Evolutionary conservation across 192 early-diverging fungal genomes (phyloP).

Genomic region (Chytriomyces sp.): DNA sequence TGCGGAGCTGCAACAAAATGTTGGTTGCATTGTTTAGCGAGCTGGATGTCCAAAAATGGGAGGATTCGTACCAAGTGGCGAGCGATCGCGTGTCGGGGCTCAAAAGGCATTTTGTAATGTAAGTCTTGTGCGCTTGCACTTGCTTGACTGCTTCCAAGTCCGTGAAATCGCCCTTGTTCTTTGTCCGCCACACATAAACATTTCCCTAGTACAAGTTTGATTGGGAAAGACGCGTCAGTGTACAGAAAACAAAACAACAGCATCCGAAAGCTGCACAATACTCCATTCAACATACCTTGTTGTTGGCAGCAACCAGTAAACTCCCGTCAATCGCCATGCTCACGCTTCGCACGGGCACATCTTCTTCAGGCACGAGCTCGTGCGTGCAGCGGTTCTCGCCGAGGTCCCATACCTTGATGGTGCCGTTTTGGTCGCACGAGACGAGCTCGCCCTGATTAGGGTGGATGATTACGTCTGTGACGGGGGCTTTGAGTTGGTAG

Average conservation of each 20-base stretch:
- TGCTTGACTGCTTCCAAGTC: slow-evolving; percentile 71
- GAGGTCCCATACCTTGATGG: slow-evolving; percentile 63
- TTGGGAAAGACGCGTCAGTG: not conserved
- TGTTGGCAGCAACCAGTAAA: slow-evolving; percentile 80
- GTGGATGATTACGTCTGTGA: slow-evolving; percentile 64
- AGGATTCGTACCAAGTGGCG: not conserved
- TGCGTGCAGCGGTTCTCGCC: slow-evolving; percentile 61
- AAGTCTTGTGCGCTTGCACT: slow-evolving; percentile 77
- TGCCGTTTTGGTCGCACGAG: slow-evolving; percentile 61
- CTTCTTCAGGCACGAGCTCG: slow-evolving; percentile 73
- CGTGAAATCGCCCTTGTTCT: slow-evolving; percentile 45
- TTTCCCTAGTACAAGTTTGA: slow-evolving; percentile 55
- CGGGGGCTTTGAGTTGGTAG: slow-evolving; percentile 59
- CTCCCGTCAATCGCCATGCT: slow-evolving; percentile 82
- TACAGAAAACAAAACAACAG: not conserved
- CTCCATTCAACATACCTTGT: slow-evolving; percentile 59
- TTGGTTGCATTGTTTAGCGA: too few species aligned
- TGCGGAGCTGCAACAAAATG: slow-evolving; percentile 59
- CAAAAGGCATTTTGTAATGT: slow-evolving; percentile 80
- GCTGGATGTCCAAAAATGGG: not conserved
- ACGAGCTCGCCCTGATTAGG: slow-evolving; percentile 66
- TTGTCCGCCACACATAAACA: slow-evolving; percentile 61
- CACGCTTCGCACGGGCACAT: slow-evolving; percentile 77
- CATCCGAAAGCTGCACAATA: slow-evolving; percentile 3
- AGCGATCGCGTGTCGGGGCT: slow-evolving; percentile 79